phyloP scores from a whole-genome alignment of 352 stramenopile genomes.

The Achlya hypogyna region DNA sequence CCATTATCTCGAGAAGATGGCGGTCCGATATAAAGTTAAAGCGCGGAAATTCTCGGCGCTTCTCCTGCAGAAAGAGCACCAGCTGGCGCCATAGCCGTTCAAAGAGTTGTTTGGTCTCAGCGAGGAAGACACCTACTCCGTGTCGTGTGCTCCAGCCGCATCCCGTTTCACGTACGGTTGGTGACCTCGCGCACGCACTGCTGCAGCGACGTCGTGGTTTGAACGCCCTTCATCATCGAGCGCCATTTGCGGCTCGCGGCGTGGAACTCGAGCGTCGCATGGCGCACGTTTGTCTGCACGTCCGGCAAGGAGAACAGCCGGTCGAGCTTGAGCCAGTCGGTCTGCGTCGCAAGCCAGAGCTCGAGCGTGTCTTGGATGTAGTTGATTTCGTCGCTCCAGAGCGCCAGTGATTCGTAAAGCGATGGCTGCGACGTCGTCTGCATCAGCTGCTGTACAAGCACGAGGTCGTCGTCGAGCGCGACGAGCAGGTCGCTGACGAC shows the following conservation, averaged over 20 bases:
- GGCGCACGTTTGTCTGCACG: conserved; percentile 44
- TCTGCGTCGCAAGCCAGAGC: conserved; percentile 41
- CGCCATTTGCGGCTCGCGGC: conserved; percentile 57
- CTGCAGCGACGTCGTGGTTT: conserved; percentile 36
- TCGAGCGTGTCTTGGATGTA: conserved; percentile 52
- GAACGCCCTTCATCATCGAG: conserved; percentile 50
- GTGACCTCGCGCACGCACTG: conserved; percentile 53
- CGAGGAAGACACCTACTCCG: conserved; percentile 29
- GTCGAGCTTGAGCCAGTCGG: conserved; percentile 38
- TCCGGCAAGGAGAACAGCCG: conserved; percentile 41
- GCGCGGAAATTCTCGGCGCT: conserved; percentile 43
- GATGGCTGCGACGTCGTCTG: conserved; percentile 13
- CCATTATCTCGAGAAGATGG: conserved; percentile 50
- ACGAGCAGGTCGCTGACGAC: conserved; percentile 8
- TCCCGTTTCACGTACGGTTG: conserved; percentile 29
- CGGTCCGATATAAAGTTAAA: conserved; percentile 58
- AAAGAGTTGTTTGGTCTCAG: conserved; percentile 30
- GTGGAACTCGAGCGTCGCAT: conserved; percentile 52
- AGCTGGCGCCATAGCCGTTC: conserved; percentile 53
- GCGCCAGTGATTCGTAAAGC: conserved; percentile 4
- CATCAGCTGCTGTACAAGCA: conserved; percentile 14
- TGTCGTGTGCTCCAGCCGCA: no score
- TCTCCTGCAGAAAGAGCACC: conserved; percentile 43
- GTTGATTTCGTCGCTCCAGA: conserved; percentile 54
- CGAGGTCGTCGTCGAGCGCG: conserved; percentile 14